A percentile compares a stretch with the other conserved stretches of the same genome.
Conservation (phyloP, 306 rosid genomes). For the Quercus parvula region DNA sequence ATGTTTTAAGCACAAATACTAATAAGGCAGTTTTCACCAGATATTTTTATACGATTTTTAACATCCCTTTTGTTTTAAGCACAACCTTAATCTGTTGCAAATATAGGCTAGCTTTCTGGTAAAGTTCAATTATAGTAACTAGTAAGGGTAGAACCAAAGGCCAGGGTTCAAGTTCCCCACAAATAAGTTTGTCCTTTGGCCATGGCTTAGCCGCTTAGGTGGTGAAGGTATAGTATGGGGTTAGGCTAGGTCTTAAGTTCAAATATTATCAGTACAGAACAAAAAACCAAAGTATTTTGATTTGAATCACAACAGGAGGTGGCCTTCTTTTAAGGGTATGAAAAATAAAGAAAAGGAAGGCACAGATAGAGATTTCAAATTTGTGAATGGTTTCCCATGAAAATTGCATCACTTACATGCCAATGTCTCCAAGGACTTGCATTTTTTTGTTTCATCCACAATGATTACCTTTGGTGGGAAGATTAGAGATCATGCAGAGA, state of each 20-base stretch:
- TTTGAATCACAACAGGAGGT: no score
- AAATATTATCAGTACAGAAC: slow-evolving; percentile 7
- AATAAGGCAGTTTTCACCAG: background rate
- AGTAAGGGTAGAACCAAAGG: background rate
- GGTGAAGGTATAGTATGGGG: background rate
- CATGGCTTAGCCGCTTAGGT: slow-evolving; percentile 9
- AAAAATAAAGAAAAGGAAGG: background rate
- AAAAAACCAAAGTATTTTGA: background rate
- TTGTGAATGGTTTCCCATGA: background rate
- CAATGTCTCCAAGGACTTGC: background rate
- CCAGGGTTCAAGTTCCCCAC: background rate
- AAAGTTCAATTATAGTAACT: background rate
- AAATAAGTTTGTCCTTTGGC: background rate
- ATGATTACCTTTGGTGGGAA: no score
- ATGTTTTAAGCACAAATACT: background rate
- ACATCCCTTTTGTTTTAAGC: background rate
- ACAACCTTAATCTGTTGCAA: background rate
- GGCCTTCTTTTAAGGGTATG: background rate
- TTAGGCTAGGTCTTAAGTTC: slow-evolving; percentile 9
- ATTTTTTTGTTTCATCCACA: background rate
- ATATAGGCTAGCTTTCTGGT: background rate
- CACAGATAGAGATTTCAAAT: background rate
- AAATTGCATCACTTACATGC: background rate
- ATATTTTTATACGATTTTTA: background rate
- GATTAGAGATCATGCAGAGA: no score